Conservation (phyloP, 805 yeast species). For the Nakazawaea ishiwadae region DNA sequence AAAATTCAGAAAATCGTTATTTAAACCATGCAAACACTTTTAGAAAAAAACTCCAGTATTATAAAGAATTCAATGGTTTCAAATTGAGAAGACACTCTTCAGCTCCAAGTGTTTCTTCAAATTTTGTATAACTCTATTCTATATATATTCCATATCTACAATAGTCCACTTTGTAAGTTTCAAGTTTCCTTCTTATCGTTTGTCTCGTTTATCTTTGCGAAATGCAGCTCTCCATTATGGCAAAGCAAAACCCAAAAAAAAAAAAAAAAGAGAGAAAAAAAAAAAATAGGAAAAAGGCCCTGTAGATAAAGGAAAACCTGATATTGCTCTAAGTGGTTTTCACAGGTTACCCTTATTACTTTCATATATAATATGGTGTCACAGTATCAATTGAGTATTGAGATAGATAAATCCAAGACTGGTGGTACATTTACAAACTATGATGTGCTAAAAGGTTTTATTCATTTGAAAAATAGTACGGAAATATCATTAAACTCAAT, state of each 20-base stretch:
- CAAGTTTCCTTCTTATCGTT: too few species aligned
- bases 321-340: too few species aligned
- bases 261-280: too few species aligned
- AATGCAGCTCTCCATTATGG: too few species aligned
- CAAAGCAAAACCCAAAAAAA: too few species aligned
- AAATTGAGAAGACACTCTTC: conserved; percentile 5
- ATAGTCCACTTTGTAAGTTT: too few species aligned
- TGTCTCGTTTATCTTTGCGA: too few species aligned
- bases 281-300: too few species aligned
- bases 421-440: conserved; percentile 43
- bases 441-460: conserved; percentile 38
- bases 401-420: conserved; percentile 19
- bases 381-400: conserved; percentile 13
- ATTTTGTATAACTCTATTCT: too few species aligned
- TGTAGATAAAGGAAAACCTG: too few species aligned
- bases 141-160: too few species aligned
- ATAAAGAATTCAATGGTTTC: conserved; percentile 8
- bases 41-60: conserved; percentile 4
- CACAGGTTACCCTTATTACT: too few species aligned
- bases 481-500: conserved; percentile 41
- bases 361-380: conserved; percentile 3
- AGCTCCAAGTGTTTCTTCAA: background rate
- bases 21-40: background rate
- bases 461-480: conserved; percentile 32
- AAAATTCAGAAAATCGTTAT: background rate